A percentile compares a stretch with the other conserved stretches of the same genome.
Conservation (phyloP, 1,284 basidiomycete species). For the Cryptococcus maquisensis region DNA sequence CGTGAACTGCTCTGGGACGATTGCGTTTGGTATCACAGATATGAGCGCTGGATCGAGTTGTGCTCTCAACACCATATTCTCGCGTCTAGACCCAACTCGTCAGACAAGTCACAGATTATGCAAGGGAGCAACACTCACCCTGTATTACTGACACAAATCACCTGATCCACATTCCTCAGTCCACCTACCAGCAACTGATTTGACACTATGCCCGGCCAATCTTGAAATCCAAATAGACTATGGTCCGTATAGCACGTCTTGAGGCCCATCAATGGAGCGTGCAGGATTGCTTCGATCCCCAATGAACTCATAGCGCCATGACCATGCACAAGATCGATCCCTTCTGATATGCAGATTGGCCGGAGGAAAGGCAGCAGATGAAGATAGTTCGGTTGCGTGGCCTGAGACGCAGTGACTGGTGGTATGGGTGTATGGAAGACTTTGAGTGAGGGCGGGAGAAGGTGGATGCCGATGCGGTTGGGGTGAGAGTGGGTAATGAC, state of each 20-base stretch:
- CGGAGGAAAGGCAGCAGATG: constrained; percentile 86
- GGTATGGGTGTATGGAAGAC: constrained; percentile 91
- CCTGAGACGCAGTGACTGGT: constrained; percentile 73
- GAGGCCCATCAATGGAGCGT: constrained; percentile 71
- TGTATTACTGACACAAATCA: constrained; percentile 96
- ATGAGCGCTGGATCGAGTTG: constrained; percentile 66
- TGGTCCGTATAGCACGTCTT: constrained; percentile 93
- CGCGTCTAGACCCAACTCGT: constrained; percentile 57
- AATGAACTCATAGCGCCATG: constrained; percentile 87
- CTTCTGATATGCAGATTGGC: constrained; percentile 80
- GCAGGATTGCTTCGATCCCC: constrained; percentile 87
- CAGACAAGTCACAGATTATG: constrained; percentile 4
- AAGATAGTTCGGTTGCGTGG: constrained; percentile 92
- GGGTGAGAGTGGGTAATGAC: constrained; percentile 92
- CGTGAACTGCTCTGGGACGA: constrained; percentile 81
- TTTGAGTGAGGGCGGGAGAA: constrained; percentile 78
- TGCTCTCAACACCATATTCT: constrained; percentile 90
- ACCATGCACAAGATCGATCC: constrained; percentile 82
- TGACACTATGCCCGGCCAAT: constrained; percentile 91
- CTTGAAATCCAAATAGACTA: constrained; percentile 90
- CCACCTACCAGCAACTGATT: constrained; percentile 89
- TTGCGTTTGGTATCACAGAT: constrained; percentile 90
- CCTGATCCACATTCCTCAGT: constrained; percentile 84
- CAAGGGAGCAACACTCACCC: constrained; percentile 58
- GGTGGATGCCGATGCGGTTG: constrained; percentile 80